Conservation (phyloP, 441 rosid genomes). For the Euphorbia neoarborescens region DNA sequence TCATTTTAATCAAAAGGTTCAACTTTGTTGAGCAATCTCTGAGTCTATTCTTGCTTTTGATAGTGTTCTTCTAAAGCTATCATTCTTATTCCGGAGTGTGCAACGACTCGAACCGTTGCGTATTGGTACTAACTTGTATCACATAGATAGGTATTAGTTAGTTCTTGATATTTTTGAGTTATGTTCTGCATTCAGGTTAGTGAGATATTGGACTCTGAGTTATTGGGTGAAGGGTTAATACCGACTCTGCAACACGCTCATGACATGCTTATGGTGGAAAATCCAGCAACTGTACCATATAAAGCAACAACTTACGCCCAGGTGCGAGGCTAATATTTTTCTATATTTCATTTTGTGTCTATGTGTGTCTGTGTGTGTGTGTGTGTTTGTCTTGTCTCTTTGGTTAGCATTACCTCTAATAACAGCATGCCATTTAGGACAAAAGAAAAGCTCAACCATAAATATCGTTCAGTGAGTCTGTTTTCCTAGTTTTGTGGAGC, state of each 20-base stretch:
- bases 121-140: too few relatives aligned
- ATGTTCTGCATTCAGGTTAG: slow-evolving; percentile 50
- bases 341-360: neutral
- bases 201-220: slow-evolving; percentile 90
- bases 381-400: neutral
- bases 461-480: neutral
- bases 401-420: neutral
- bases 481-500: neutral
- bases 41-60: too few relatives aligned
- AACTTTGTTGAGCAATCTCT: too few relatives aligned
- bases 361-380: neutral
- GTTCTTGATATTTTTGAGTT: neutral
- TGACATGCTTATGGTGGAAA: slow-evolving; percentile 68
- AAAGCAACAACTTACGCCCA: slow-evolving; percentile 82
- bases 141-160: neutral
- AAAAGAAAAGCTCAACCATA: neutral
- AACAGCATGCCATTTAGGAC: neutral
- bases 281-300: slow-evolving; percentile 72
- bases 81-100: too few relatives aligned
- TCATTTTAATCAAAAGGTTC: too few relatives aligned
- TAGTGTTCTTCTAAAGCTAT: too few relatives aligned
- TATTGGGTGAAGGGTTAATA: slow-evolving; percentile 91
- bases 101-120: too few relatives aligned
- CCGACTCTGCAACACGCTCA: slow-evolving; percentile 93
- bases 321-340: slow-evolving; percentile 31